Evolutionary conservation across 2,329 filamentous ascomycete species (phyloP).

Genomic region (Atkinsonella texensis): DNA sequence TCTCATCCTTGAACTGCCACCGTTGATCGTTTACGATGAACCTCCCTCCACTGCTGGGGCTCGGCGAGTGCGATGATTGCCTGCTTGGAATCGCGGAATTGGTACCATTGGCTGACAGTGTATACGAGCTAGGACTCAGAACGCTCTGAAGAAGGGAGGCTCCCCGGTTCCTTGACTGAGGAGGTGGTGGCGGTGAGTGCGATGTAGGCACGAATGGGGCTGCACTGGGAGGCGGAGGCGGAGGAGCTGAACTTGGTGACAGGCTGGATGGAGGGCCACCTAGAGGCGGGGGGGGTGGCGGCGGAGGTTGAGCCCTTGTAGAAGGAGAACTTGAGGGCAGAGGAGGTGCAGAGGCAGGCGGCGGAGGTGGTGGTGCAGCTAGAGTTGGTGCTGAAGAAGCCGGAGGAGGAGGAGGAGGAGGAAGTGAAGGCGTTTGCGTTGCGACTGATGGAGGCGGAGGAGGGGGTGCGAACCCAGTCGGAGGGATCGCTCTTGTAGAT

Average conservation of each 20-base stretch:
- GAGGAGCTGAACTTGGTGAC: conserved; percentile 20
- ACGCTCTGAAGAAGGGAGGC: conserved; percentile 46
- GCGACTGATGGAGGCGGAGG: conserved; percentile 21
- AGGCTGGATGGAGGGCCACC: conserved; percentile 20
- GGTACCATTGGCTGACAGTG: conserved; percentile 51
- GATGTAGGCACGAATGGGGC: conserved; percentile 20
- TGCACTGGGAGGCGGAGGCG: conserved; percentile 14
- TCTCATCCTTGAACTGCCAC: conserved; percentile 81
- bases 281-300: conserved; percentile 21
- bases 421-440: conserved; percentile 29
- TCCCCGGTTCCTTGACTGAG: conserved; percentile 26
- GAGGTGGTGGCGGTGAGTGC: conserved; percentile 28
- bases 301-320: conserved; percentile 22
- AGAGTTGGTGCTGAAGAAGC: conserved; percentile 26
- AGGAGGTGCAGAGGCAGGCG: conserved; percentile 7
- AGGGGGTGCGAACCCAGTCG: conserved; percentile 23
- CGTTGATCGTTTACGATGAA: conserved; percentile 62
- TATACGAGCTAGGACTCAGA: conserved; percentile 67
- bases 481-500: conserved; percentile 24
- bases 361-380: conserved; percentile 31
- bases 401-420: conserved; percentile 29
- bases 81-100: conserved; percentile 36
- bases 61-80: conserved; percentile 16
- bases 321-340: conserved; percentile 20
- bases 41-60: conserved; percentile 18